Base-by-base conservation (phyloP, 345 rosid genomes). In the Geranium rotundifolium region DNA sequence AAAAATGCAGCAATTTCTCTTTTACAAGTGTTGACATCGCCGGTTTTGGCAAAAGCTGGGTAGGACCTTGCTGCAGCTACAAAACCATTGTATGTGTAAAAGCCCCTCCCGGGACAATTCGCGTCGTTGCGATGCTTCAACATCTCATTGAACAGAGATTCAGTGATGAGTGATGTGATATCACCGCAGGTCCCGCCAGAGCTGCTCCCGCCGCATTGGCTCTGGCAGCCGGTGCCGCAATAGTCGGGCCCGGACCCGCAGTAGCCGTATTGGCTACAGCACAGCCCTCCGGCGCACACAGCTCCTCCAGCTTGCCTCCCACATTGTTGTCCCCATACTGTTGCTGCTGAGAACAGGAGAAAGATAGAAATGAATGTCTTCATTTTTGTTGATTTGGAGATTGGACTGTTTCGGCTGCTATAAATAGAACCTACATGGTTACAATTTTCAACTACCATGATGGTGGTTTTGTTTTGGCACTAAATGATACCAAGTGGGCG, bases 1-100 rank as follows among this genome's bases (percentile, higher is more conserved):
- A 85, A 73, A 71, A 85, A 85, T 41, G 91, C 91, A 4, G 84
- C 89, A 14, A 83, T 52, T 61, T 85, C 89, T n/a, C 80, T 73
- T 59, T 80, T 79, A 30, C 82, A 72, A 0, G 81, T 57, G 59
- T 54, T 23, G 9, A 23, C 39, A 34, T 76, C 72, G 30, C 91
- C 86, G 14, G 80, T 83, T 39, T 79, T 76, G 3, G 77, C 88
- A 10, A 85, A 85, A 9, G 64, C 78, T 0, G 63, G 60, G 59
- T 79, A 85, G 20, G 83, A 73, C 2, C 67, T 79, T 1, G 85
- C 85, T 4, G 88, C 88, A 1, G 74, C 67, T 29, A 83, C 55
- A 74, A 85, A 85, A 63, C 81, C 91, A 12, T 85, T 76, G 15
- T 85, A 85, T 19, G 82, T 81, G 72, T 85, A 85, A 59, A 85